Base-by-base conservation (phyloP, 176 grass and related monocot genomes). In the Coix lacrymajobi region DNA sequence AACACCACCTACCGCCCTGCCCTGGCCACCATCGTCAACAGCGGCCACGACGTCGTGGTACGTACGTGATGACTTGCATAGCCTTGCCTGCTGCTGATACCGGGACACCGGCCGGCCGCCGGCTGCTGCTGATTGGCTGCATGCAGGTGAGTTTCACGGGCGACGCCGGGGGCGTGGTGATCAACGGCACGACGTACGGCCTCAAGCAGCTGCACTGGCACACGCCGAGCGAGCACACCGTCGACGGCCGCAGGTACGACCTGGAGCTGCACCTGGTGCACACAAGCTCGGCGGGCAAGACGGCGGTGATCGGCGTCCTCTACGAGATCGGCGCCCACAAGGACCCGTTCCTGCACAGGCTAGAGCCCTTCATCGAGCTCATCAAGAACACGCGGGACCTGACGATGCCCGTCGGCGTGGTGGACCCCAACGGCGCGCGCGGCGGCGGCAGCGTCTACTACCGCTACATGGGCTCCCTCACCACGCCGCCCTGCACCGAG, bases 181-280 rank as follows among this genome's bases (percentile, higher is more conserved):
- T 97, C 62, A 74, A 87, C 40, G 86, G 86, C 69, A 94, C 81
- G 2, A 30, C 64, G 11, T 97, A 94, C 82, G 6, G 19, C 36
- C 82, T 97, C 28, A 63, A 0, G n/a, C 85, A 89, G 84, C 22
- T 94, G 84, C 95, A 97, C 76, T 97, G 90, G 92, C 95, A 97
- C 60, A 83, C 81, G 5, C 95, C 95, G 22, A 94, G 86, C 37
- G 95, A 97, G 81, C 95, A 97, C 81, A 79, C 58, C 25, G 56
- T 97, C 57, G 83, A 92, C 28, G 92, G 81, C 17, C 84, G 25
- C n/a, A 91, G 85, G 52, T 97, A 93, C 44, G 39, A 74, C 17
- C 26, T 97, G 84, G 94, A 97, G 89, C 10, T 94, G 71, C 94
- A 97, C 70, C 75, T 97, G 87, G 85, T 97, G 48, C 94, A 97